Conservation (phyloP, 768 basidiomycete genomes). For the Coprinellus aureogranulatus region DNA sequence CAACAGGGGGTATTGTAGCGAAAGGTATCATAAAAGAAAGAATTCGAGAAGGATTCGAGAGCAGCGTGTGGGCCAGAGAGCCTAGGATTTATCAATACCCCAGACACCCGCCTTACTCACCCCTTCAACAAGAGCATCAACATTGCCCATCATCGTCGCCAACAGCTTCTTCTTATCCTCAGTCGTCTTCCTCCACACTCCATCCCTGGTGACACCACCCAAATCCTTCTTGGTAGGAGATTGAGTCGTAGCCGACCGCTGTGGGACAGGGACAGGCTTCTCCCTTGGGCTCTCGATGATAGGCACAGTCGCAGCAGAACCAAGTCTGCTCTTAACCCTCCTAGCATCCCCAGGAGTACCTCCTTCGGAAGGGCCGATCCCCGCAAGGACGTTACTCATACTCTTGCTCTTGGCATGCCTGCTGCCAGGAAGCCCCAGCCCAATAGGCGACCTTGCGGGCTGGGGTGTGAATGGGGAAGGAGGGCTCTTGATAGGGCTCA, state of each 20-base stretch:
- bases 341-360: background rate
- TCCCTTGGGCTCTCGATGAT: background rate
- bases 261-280: no score
- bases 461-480: background rate
- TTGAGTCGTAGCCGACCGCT: background rate
- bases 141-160: constrained; percentile 84
- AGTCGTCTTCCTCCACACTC: constrained; percentile 49
- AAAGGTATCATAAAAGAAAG: no score
- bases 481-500: constrained; percentile 59
- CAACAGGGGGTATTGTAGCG: no score
- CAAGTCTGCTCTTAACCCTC: constrained; percentile 12
- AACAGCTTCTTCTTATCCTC: constrained; percentile 83
- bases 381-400: constrained; percentile 1
- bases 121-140: constrained; percentile 86
- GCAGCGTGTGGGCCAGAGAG: no score
- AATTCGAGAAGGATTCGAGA: no score
- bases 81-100: no score
- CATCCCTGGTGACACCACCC: constrained; percentile 9
- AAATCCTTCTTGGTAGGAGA: constrained; percentile 12
- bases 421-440: background rate
- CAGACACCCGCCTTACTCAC: constrained; percentile 85
- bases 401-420: constrained; percentile 9
- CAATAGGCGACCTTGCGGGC: background rate
- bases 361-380: background rate
- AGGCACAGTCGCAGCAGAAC: constrained; percentile 11